Evolutionary conservation across 192 early-diverging fungal species (phyloP).

Genomic region (Backusella psychrophila): DNA sequence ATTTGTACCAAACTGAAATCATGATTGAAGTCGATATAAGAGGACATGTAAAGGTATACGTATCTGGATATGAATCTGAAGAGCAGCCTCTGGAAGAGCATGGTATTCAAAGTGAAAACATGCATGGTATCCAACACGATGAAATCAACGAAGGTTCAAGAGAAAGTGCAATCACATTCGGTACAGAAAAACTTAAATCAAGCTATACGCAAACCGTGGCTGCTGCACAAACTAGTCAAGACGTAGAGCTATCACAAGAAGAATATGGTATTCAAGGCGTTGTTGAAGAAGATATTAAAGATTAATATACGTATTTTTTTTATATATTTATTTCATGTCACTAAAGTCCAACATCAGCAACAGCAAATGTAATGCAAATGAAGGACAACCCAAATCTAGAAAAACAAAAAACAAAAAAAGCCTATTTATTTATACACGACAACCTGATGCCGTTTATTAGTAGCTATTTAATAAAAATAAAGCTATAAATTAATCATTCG

Average conservation of each 20-base stretch:
- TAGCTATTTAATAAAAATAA: no score
- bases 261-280: background rate
- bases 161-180: background rate
- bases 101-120: background rate
- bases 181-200: background rate
- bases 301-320: background rate
- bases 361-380: background rate
- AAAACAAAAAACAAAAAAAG: background rate
- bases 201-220: background rate
- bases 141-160: background rate
- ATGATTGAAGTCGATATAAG: background rate
- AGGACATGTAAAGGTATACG: background rate
- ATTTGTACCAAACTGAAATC: conserved; percentile 1
- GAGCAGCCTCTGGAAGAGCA: background rate
- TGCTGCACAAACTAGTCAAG: background rate
- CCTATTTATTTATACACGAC: no score
- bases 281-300: background rate
- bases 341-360: background rate
- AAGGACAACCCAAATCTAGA: background rate
- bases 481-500: no score
- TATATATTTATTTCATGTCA: background rate
- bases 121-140: background rate
- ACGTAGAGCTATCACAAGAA: background rate
- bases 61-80: background rate
- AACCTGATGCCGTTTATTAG: no score